Percentiles rank a stretch among this genome's conserved stretches.
Conservation (phyloP, 73 alveolate species). For the Paraurostyla sp. region DNA sequence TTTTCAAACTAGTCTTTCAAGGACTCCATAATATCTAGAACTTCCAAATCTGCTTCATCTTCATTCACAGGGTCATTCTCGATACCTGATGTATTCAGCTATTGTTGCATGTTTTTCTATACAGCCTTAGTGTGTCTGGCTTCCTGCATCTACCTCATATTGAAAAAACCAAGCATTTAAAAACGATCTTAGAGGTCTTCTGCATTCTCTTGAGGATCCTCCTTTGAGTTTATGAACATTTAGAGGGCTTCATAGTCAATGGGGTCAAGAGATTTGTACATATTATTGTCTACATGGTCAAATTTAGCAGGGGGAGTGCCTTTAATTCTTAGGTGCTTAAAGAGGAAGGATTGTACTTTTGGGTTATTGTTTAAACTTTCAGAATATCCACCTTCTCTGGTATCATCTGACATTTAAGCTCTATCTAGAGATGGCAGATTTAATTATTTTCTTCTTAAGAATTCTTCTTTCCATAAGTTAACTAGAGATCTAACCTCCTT, state of each 20-base stretch:
- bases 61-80: background rate
- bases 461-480: slow-evolving; percentile 78
- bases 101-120: slow-evolving; percentile 9
- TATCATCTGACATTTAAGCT: slow-evolving; percentile 27
- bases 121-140: slow-evolving; percentile 55
- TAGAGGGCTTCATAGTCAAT: slow-evolving; percentile 8
- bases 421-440: slow-evolving; percentile 45
- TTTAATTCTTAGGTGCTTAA: slow-evolving; percentile 14
- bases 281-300: background rate
- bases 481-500: slow-evolving; percentile 68
- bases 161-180: slow-evolving; percentile 45
- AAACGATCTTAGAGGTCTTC: background rate
- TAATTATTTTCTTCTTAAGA: slow-evolving; percentile 55
- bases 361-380: background rate
- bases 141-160: slow-evolving; percentile 46
- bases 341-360: background rate
- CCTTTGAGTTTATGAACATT: background rate
- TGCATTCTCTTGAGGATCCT: slow-evolving; percentile 26
- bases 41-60: slow-evolving; percentile 44
- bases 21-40: slow-evolving; percentile 66
- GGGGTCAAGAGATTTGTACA: background rate
- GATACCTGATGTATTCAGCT: background rate
- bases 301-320: background rate
- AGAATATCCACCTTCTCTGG: slow-evolving; percentile 40
- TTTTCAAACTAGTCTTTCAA: slow-evolving; percentile 59